Evolutionary conservation across 371 early-diverging fungal species (phyloP), one percentile per base, ranked within the genome.

Genomic region (Syncephalastrum racemosum): DNA sequence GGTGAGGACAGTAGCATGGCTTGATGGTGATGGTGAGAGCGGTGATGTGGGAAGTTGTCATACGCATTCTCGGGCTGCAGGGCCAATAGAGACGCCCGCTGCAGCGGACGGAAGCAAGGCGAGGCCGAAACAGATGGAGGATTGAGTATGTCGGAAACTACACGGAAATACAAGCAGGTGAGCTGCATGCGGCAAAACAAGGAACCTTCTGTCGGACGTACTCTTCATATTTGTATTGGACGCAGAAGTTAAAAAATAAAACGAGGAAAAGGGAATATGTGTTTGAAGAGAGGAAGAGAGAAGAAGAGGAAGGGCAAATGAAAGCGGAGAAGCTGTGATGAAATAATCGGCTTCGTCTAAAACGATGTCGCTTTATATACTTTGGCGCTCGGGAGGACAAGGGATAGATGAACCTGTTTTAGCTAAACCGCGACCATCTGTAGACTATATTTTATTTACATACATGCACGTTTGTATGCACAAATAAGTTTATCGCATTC

Each of bases 401-500:
- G 51, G 51, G 51, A 51, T 51, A 40, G 51, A 22, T 51, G 36
- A 8, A 31, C 36, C 36, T 31, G 36, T 31, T 31, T 31, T 31
- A 31, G 36, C 36, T 31, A 31, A 31, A 2, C 36, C 36, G 36
- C 10, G 12, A 31, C 12, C 36, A 31, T 31, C 15, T 27, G 22
- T 41, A 51, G 39, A 50, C 25, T 50, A 36, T 50, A 50, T 14
- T 50, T 50, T 51, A 51, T 51, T 51, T 51, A 51, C 50, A 49
- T 24, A 47, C 51, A 51, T 40, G 40, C 51, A 51, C 40, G 41
- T 40, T 8, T 31, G 36, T 31, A 51, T 51, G 40, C 23, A 51
- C 41, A 51, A 16, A 51, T 40, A 31, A 14, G 40, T 51, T 19
- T 43, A 44, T 43, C 41, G 25, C 18, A 54, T 22, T 23, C 43